Percentiles rank a stretch among this genome's conserved stretches.
Evolutionary conservation across 2,329 filamentous ascomycete genomes (phyloP).

Genomic region (Pestalotiopsis sp.): DNA sequence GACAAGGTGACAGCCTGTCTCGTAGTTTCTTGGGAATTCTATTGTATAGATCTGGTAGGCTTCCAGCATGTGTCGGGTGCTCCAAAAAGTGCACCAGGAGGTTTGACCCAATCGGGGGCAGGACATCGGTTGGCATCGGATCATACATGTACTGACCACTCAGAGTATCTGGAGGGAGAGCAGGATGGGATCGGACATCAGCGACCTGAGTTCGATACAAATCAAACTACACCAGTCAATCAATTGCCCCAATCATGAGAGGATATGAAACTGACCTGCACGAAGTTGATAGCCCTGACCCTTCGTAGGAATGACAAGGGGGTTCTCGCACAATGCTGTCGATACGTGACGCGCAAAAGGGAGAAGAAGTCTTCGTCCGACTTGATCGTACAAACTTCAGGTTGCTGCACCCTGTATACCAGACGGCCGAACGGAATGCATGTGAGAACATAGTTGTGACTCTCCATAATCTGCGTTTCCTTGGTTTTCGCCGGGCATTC

Average conservation of each 20-base stretch:
- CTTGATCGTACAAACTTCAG: constrained; percentile 22
- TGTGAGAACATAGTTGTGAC: constrained; percentile 20
- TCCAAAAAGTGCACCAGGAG: constrained; percentile 31
- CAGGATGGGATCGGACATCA: constrained; percentile 19
- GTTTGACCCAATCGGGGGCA: constrained; percentile 29
- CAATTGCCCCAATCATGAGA: background rate
- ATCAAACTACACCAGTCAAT: constrained; percentile 18
- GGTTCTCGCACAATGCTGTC: background rate
- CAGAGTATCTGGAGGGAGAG: constrained; percentile 15
- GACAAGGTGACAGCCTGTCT: constrained; percentile 25
- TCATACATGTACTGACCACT: constrained; percentile 26
- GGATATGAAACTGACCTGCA: constrained; percentile 12
- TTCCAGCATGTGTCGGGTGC: constrained; percentile 27
- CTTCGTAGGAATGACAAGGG: constrained; percentile 14
- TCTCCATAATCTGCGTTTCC: background rate
- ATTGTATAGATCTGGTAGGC: constrained; percentile 22
- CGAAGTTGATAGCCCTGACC: constrained; percentile 18
- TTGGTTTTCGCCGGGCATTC: background rate
- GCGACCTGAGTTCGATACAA: constrained; percentile 18
- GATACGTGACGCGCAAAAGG: constrained; percentile 17
- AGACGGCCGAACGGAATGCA: constrained; percentile 21
- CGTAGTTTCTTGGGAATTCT: constrained; percentile 30
- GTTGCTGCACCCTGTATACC: constrained; percentile 19
- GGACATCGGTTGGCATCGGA: constrained; percentile 24
- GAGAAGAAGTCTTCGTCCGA: constrained; percentile 26